Base-by-base conservation (phyloP, 148 eudicot genomes). In the Camellia granthamiana region DNA sequence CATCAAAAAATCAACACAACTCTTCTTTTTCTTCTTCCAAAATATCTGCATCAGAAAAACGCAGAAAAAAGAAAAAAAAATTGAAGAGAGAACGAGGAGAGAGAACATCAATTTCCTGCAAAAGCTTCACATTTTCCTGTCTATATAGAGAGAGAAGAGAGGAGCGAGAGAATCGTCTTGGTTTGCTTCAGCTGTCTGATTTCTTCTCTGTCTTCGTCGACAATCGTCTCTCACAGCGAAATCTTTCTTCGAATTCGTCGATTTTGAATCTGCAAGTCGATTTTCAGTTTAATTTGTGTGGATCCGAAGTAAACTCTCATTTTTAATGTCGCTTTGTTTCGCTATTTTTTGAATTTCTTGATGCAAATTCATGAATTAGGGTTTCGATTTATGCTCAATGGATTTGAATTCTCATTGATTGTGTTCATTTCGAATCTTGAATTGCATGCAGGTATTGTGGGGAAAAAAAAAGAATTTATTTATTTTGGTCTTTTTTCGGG, bases 381-480 rank as follows among this genome's bases (percentile, higher is more conserved):
- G 60, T 72, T 80, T 38, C 51, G 41, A 18, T 12, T 1, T 10
- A 46, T 42, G 16, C 30, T 51, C 19, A 61, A 59, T 71, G 65
- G 9, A 41, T 63, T 72, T 60, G 5, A 18, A 8, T 74, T 74
- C 63, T 12, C 13, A 1, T 74, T 74, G 59, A 72, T 5, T 51
- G 21, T 15, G 67, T 65, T 77, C 61, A 78, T 77, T 69, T 65
- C 38, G 6, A 60, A 16, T 82, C 81, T 56, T 47, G 23, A 71
- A 44, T 59, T 69, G 70, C 80, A 76, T 85, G 87, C 89, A 82
- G 89, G 78, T 78, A 54, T 75, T 74, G 38, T 30, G 38, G 38
- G 38, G 38, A 69, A 76, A 84, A 51, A 59, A 47, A 46, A 78
- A 30, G 38, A 30, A 30, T 30, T 30, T 30, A 30, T 30, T 30